Percentiles rank a stretch among this genome's conserved stretches.
phyloP scores from a whole-genome alignment of 2,329 filamentous ascomycete species.

The Xylaria arbuscula region DNA sequence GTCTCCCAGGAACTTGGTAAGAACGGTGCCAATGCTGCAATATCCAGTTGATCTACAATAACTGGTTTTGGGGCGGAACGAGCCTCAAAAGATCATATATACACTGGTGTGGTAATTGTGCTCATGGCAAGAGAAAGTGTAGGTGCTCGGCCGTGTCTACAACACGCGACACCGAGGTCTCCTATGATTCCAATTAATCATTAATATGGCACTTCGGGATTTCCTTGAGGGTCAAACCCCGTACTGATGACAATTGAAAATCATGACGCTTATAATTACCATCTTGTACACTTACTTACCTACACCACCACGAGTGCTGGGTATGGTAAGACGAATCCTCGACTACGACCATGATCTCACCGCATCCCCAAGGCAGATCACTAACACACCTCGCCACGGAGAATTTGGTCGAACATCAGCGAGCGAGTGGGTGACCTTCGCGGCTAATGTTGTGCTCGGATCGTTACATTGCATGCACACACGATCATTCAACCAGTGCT shows the following conservation, averaged over 20 bases:
- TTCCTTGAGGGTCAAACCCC: conserved; percentile 11
- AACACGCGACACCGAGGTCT: conserved; percentile 1
- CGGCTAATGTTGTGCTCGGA: conserved; percentile 22
- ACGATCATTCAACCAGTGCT: conserved; percentile 14
- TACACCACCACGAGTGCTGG: not conserved
- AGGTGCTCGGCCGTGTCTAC: not conserved
- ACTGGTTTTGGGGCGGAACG: not conserved
- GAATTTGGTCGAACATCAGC: conserved; percentile 12
- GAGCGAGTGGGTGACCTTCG: not conserved
- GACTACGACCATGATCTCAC: conserved; percentile 19
- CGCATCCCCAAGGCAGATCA: conserved; percentile 19
- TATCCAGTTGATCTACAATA: not conserved
- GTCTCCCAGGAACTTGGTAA: not conserved
- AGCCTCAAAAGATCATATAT: not conserved
- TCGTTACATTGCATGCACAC: conserved; percentile 22
- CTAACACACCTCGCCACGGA: not conserved
- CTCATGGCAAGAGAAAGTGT: not conserved
- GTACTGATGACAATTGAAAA: conserved; percentile 11
- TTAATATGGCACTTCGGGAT: conserved; percentile 9
- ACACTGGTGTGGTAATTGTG: not conserved
- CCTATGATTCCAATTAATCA: conserved; percentile 1
- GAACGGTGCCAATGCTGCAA: not conserved
- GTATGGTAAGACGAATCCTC: conserved; percentile 20
- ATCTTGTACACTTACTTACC: too few relatives aligned
- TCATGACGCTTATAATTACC: not conserved